Evolutionary conservation across 345 rosid genomes (phyloP).

Genomic region (Populus nigra): DNA sequence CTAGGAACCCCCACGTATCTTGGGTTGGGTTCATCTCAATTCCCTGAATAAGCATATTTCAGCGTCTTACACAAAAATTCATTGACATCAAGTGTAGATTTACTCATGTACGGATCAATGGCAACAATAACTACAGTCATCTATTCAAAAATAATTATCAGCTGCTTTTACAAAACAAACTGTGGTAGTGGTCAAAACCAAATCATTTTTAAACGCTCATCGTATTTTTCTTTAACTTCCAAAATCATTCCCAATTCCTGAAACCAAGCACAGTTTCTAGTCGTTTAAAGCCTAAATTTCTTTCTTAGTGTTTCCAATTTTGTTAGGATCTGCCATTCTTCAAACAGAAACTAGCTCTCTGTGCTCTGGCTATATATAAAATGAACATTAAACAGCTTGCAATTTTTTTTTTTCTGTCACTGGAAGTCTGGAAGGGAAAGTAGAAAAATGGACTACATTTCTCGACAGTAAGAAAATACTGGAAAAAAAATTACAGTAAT

Average conservation of each 20-base stretch:
- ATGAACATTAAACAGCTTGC: neutral
- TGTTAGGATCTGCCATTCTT: neutral
- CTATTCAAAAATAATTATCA: neutral
- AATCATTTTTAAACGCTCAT: neutral
- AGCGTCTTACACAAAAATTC: neutral
- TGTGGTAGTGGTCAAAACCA: neutral
- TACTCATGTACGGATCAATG: neutral
- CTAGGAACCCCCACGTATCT: neutral
- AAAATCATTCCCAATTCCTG: neutral
- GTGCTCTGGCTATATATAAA: neutral
- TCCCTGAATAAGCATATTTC: neutral
- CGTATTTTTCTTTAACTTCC: neutral
- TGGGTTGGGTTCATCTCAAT: neutral
- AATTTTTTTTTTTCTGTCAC: neutral
- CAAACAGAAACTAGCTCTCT: neutral
- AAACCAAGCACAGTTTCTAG: neutral
- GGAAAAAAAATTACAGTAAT: neutral
- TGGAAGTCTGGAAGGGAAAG: neutral
- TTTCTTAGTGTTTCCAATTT: neutral
- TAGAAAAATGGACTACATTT: neutral
- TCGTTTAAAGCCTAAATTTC: neutral
- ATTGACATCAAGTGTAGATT: neutral
- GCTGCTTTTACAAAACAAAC: neutral
- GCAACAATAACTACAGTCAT: neutral
- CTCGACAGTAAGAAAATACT: neutral